phyloP scores from a whole-genome alignment of 2,329 filamentous ascomycete genomes.

The Xenoacremonium recifei region DNA sequence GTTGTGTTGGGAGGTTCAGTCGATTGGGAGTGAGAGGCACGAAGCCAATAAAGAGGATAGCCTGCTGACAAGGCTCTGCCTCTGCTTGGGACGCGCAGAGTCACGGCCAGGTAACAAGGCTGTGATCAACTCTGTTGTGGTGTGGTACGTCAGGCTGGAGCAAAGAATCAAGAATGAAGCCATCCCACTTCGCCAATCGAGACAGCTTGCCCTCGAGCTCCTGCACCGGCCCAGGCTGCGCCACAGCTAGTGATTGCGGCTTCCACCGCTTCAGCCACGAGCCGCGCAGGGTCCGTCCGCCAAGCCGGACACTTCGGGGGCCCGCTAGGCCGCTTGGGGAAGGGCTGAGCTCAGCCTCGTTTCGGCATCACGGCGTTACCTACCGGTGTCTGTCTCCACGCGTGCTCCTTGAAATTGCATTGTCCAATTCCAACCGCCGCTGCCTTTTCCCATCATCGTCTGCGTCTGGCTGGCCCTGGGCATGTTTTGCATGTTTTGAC shows the following conservation, averaged over 20 bases:
- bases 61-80: too few species aligned
- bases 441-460: constrained; percentile 16
- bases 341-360: constrained; percentile 25
- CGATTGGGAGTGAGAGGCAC: too few species aligned
- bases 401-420: constrained; percentile 19
- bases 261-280: constrained; percentile 16
- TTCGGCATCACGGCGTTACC: constrained; percentile 28
- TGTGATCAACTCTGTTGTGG: too few species aligned
- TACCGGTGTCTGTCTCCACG: constrained; percentile 26
- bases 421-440: constrained; percentile 18
- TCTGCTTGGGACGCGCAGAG: too few species aligned
- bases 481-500: constrained; percentile 13
- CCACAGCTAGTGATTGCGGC: neutral
- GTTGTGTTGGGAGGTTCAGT: too few species aligned
- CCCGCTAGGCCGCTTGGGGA: constrained; percentile 15
- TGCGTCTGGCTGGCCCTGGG: constrained; percentile 8
- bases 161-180: too few species aligned
- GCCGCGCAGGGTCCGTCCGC: constrained; percentile 23
- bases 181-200: too few species aligned
- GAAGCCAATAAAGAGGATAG: too few species aligned
- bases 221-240: too few species aligned
- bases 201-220: too few species aligned
- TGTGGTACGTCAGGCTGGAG: too few species aligned
- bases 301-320: constrained; percentile 13
- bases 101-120: too few species aligned